These are phyloP conservation scores for Spiromastix sp. DNA, from an alignment of 2,329 filamentous ascomycete species.

Conservation along the genomic window DNA sequence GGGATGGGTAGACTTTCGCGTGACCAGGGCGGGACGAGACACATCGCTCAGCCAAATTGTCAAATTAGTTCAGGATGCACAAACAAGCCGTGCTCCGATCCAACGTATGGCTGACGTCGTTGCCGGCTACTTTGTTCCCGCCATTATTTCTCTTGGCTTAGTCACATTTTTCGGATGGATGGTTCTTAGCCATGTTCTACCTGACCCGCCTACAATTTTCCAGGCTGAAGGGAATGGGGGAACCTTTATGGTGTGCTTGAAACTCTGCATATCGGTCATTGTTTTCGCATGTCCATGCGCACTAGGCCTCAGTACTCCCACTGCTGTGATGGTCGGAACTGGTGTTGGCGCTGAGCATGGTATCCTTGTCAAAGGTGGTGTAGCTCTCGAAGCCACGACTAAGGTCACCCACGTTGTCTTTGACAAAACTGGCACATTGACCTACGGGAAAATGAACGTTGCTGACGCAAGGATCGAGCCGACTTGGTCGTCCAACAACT, in stretches of 20 bases:
- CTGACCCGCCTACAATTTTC: constrained; percentile 83
- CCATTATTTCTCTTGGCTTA: constrained; percentile 74
- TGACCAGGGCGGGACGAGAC: constrained; percentile 84
- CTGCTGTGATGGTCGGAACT: constrained; percentile 98
- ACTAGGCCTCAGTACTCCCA: constrained; percentile 89
- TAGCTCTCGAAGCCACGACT: constrained; percentile 67
- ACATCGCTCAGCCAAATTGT: constrained; percentile 98
- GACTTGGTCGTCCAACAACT: constrained; percentile 59
- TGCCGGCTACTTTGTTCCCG: constrained; percentile 87
- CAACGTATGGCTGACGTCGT: constrained; percentile 85
- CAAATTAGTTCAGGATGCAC: constrained; percentile 93
- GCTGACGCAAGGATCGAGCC: constrained; percentile 57
- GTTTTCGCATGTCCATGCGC: constrained; percentile 97
- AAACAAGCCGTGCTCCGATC: constrained; percentile 88
- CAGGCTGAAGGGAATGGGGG: constrained; percentile 69
- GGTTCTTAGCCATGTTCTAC: constrained; percentile 77
- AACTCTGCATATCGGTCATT: constrained; percentile 96
- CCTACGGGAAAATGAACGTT: constrained; percentile 90
- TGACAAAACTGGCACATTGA: constrained; percentile 78
- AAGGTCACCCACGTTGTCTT: constrained; percentile 59
- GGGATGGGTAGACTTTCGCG: constrained; percentile 81
- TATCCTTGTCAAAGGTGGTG: constrained; percentile 95
- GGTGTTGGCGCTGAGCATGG: constrained; percentile 90
- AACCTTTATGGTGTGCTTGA: constrained; percentile 90
- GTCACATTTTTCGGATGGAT: constrained; percentile 88